Conservation (phyloP, 345 rosid species). For the Murraya koenigii region DNA sequence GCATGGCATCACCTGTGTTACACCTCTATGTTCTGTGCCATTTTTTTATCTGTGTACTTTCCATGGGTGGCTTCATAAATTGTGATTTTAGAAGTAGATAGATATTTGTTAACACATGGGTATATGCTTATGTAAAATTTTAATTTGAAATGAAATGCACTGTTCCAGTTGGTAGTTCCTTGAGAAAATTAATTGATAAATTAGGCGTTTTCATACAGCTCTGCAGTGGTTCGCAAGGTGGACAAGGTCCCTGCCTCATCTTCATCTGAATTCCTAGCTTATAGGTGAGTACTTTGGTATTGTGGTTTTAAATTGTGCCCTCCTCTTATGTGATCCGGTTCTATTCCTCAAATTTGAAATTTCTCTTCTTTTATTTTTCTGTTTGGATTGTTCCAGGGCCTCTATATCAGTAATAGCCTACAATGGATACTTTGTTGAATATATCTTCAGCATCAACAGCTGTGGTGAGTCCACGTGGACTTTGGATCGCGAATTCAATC, state of each 20-base stretch:
- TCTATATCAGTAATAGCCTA: conserved; percentile 59
- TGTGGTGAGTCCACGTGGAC: conserved; percentile 63
- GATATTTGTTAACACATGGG: too few relatives aligned
- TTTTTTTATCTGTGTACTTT: neutral
- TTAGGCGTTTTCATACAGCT: conserved; percentile 39
- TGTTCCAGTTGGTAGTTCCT: neutral
- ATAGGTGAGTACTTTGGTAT: conserved; percentile 39
- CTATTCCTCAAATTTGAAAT: neutral
- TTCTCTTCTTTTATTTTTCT: conserved; percentile 2
- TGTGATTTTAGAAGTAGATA: neutral
- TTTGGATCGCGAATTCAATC: conserved; percentile 68
- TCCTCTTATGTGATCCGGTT: neutral
- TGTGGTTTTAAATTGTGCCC: conserved; percentile 4
- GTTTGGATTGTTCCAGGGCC: conserved; percentile 43
- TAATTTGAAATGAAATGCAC: too few relatives aligned
- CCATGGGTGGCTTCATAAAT: neutral
- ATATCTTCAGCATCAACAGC: conserved; percentile 43
- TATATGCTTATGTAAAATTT: too few relatives aligned
- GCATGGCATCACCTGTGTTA: too few relatives aligned
- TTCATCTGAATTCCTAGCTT: conserved; percentile 41
- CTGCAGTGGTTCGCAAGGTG: conserved; percentile 64
- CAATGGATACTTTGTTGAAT: conserved; percentile 80
- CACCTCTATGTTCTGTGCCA: too few relatives aligned
- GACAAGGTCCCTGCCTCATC: conserved; percentile 49
- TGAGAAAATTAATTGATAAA: neutral